These are phyloP conservation scores for Daldinia eschscholtzii DNA, from an alignment of 2,329 filamentous ascomycete genomes.

Conservation along the genomic window DNA sequence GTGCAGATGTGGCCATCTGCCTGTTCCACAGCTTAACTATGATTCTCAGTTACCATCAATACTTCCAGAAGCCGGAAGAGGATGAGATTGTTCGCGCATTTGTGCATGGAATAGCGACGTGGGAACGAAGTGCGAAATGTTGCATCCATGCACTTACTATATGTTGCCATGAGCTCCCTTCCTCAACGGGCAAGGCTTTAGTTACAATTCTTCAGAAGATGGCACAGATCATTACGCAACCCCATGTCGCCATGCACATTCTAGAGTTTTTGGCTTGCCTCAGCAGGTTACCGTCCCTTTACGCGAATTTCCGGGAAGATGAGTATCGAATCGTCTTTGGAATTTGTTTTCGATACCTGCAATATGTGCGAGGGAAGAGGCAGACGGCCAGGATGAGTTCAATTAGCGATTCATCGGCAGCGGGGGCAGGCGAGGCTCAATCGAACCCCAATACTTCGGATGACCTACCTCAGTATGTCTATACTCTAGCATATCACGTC, in stretches of 20 bases:
- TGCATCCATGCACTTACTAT: slow-evolving; percentile 96
- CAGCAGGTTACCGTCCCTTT: slow-evolving; percentile 84
- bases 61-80: slow-evolving; percentile 86
- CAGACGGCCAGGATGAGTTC: slow-evolving; percentile 62
- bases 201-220: slow-evolving; percentile 91
- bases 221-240: slow-evolving; percentile 95
- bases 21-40: slow-evolving; percentile 89
- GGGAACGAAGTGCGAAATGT: slow-evolving; percentile 87
- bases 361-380: slow-evolving; percentile 82
- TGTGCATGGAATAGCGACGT: slow-evolving; percentile 83
- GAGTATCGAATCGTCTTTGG: slow-evolving; percentile 96
- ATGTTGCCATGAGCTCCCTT: slow-evolving; percentile 93
- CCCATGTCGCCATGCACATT: slow-evolving; percentile 92
- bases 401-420: slow-evolving; percentile 57
- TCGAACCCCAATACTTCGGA: slow-evolving; percentile 64
- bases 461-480: slow-evolving; percentile 92
- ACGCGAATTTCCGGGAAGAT: slow-evolving; percentile 89
- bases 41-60: slow-evolving; percentile 88
- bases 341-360: slow-evolving; percentile 92
- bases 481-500: slow-evolving; percentile 92
- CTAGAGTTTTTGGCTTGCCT: slow-evolving; percentile 94
- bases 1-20: slow-evolving; percentile 89
- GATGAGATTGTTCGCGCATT: slow-evolving; percentile 92
- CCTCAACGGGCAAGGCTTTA: slow-evolving; percentile 86
- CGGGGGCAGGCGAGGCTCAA: slow-evolving; percentile 44